Percentiles rank a stretch among this genome's conserved stretches.
Evolutionary conservation across 1,284 basidiomycete species (phyloP).

Genomic region (Anthracocystis panici-leucophaei): DNA sequence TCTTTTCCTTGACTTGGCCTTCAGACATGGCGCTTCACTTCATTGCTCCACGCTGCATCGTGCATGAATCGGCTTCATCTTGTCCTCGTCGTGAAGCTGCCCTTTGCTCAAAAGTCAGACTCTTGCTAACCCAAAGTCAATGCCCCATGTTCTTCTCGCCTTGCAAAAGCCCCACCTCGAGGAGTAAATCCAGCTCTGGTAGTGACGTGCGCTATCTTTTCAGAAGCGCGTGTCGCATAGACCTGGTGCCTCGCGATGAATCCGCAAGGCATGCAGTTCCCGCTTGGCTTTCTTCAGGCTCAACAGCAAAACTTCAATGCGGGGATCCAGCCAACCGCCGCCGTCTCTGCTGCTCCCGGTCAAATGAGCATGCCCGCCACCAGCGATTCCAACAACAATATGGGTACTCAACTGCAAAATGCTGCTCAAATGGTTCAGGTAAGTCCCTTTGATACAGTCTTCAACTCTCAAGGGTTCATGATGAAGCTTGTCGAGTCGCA

Average conservation of each 20-base stretch:
- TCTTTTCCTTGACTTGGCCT: not conserved
- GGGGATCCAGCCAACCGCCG: slow-evolving; percentile 10
- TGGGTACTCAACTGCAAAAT: slow-evolving; percentile 27
- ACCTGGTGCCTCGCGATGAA: slow-evolving; percentile 13
- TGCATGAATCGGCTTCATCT: not conserved
- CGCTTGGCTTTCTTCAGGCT: slow-evolving; percentile 18
- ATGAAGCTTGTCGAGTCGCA: not conserved
- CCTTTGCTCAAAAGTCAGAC: too few species aligned
- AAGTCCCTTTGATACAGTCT: slow-evolving; percentile 1
- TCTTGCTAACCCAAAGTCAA: not conserved
- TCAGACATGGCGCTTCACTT: not conserved
- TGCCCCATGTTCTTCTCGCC: not conserved
- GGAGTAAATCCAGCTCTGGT: not conserved
- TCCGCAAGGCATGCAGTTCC: slow-evolving; percentile 24
- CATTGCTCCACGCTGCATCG: not conserved
- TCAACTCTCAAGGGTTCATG: not conserved
- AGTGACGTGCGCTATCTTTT: not conserved
- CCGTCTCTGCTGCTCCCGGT: slow-evolving; percentile 11
- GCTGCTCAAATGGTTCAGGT: slow-evolving; percentile 42
- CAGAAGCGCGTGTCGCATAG: not conserved
- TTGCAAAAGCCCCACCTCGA: not conserved
- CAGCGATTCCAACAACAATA: slow-evolving; percentile 13
- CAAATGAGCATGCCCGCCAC: slow-evolving; percentile 18
- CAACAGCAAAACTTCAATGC: slow-evolving; percentile 25
- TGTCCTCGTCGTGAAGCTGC: too few species aligned